Percentiles rank a stretch among this genome's conserved stretches.
Evolutionary conservation across 345 rosid genomes (phyloP).

Genomic region (Anacardium occidentale): DNA sequence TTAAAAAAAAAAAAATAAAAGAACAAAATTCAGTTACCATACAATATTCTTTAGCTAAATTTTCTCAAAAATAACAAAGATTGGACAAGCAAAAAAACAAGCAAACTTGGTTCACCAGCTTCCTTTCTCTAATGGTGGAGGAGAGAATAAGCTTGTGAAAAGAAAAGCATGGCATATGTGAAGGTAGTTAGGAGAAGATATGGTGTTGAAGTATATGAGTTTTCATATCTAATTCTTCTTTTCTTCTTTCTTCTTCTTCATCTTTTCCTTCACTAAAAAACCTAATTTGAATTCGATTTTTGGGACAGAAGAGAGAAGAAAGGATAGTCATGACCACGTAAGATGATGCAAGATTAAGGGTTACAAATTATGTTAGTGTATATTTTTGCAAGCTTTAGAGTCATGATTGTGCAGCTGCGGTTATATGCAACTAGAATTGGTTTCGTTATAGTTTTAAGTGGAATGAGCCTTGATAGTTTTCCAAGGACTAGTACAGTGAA

Average conservation of each 20-base stretch:
- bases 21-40: slow-evolving; percentile 6
- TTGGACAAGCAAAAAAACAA: neutral
- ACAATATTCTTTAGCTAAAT: neutral
- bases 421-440: too few relatives aligned
- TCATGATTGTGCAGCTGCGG: too few relatives aligned
- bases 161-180: slow-evolving; percentile 66
- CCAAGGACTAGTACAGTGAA: too few relatives aligned
- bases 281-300: too few relatives aligned
- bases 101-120: slow-evolving; percentile 48
- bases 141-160: slow-evolving; percentile 73
- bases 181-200: slow-evolving; percentile 40
- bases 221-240: slow-evolving; percentile 46
- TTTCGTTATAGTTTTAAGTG: too few relatives aligned
- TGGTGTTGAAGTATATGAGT: slow-evolving; percentile 28
- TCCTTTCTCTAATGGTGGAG: slow-evolving; percentile 60
- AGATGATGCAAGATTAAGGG: too few relatives aligned
- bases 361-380: too few relatives aligned
- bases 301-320: too few relatives aligned
- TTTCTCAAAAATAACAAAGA: neutral
- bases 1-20: neutral
- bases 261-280: too few relatives aligned
- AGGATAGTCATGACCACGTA: too few relatives aligned
- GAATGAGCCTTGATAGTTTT: too few relatives aligned
- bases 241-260: slow-evolving; percentile 1
- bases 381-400: too few relatives aligned